phyloP scores from a whole-genome alignment of 225 moss, liverwort and hornwort genomes.

The Neckera pumila region DNA sequence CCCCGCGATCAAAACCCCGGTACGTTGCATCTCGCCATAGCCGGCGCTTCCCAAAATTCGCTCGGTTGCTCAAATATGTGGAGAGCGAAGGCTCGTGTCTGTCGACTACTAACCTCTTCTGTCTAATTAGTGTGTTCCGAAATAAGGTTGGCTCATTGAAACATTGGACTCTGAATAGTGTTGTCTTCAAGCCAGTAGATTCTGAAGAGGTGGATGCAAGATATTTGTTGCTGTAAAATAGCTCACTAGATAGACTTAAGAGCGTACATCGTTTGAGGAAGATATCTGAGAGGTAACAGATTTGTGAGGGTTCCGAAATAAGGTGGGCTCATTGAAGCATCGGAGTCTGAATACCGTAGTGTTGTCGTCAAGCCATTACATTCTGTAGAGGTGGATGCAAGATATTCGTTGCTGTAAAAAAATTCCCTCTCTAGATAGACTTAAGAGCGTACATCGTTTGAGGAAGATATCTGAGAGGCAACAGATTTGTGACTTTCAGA shows the following conservation, averaged over 20 bases:
- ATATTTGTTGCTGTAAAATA: background rate
- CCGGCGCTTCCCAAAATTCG: background rate
- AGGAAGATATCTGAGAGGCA: background rate
- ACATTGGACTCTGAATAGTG: background rate
- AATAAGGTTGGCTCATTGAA: background rate
- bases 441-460: background rate
- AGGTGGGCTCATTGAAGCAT: background rate
- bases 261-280: background rate
- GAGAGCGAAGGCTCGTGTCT: background rate
- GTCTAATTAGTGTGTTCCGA: background rate
- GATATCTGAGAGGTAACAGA: background rate
- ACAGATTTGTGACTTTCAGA: slow-evolving; percentile 2
- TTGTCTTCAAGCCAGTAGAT: background rate
- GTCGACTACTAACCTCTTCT: background rate
- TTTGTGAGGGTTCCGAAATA: background rate
- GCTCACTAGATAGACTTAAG: background rate
- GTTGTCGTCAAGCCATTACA: background rate
- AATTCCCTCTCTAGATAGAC: background rate
- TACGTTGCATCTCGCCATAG: background rate
- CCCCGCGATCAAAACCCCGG: background rate
- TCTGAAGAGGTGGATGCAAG: background rate
- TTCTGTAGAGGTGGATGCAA: background rate
- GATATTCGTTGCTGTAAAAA: background rate
- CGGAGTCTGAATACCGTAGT: background rate
- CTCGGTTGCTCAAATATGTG: background rate